These are phyloP conservation scores for Cryptococcus sp. DNA, from an alignment of 1,284 basidiomycete genomes.

Conservation along the genomic window DNA sequence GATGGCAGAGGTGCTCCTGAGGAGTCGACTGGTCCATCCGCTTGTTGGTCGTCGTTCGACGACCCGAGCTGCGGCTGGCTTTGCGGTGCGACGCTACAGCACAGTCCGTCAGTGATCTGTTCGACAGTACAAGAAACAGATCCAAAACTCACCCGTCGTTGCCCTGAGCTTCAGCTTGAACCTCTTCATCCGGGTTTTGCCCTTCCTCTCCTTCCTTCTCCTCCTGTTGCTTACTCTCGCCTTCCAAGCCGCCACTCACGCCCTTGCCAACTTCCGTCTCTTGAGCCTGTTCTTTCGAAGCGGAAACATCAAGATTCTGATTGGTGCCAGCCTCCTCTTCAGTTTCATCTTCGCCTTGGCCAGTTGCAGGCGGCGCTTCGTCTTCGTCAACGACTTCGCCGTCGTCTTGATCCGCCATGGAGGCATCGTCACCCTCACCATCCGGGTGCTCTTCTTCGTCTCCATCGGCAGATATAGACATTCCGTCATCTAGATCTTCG, in stretches of 20 bases:
- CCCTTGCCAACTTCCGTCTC: slow-evolving; percentile 47
- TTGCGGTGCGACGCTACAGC: slow-evolving; percentile 25
- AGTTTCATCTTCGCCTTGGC: slow-evolving; percentile 44
- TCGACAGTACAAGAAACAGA: neutral
- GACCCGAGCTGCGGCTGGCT: slow-evolving; percentile 33
- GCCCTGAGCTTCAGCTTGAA: slow-evolving; percentile 42
- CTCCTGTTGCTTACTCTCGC: slow-evolving; percentile 42
- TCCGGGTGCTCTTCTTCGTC: slow-evolving; percentile 39
- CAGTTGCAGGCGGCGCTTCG: slow-evolving; percentile 43
- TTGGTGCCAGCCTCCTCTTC: slow-evolving; percentile 48
- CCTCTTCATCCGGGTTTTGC: slow-evolving; percentile 35
- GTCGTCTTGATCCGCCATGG: slow-evolving; percentile 44
- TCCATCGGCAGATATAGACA: slow-evolving; percentile 45
- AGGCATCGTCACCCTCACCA: slow-evolving; percentile 36
- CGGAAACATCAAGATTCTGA: slow-evolving; percentile 45
- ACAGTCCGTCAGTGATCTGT: slow-evolving; percentile 12
- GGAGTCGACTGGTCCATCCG: slow-evolving; percentile 45
- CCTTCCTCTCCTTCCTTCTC: slow-evolving; percentile 32
- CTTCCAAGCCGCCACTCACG: slow-evolving; percentile 33
- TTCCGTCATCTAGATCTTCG: slow-evolving; percentile 46
- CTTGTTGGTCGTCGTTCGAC: slow-evolving; percentile 42
- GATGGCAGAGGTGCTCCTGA: slow-evolving; percentile 43
- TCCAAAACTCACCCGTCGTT: slow-evolving; percentile 27
- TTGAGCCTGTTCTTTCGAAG: slow-evolving; percentile 41
- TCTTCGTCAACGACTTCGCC: slow-evolving; percentile 40